Percentiles rank a stretch among this genome's conserved stretches.
Evolutionary conservation across 352 stramenopile species (phyloP).

Genomic region (Phytophthora aleatoria): DNA sequence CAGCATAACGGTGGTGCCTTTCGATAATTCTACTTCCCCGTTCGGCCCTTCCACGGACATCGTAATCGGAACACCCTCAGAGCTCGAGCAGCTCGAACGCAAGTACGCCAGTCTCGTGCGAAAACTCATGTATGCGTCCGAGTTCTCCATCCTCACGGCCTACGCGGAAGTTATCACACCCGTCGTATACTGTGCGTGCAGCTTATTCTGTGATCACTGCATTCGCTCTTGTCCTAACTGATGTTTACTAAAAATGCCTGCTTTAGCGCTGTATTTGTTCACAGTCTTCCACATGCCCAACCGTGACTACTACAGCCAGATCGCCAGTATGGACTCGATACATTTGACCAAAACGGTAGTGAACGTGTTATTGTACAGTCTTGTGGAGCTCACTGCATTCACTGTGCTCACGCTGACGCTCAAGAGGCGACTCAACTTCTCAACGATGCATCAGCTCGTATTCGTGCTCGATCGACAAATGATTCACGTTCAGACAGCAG

Average conservation of each 20-base stretch:
- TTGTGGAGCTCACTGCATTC: slow-evolving; percentile 11
- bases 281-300: slow-evolving; percentile 34
- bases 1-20: not conserved
- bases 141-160: slow-evolving; percentile 34
- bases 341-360: slow-evolving; percentile 14
- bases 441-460: slow-evolving; percentile 13
- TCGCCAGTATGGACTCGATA: slow-evolving; percentile 9
- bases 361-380: slow-evolving; percentile 15
- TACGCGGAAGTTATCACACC: slow-evolving; percentile 31
- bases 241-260: not conserved
- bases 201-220: not conserved
- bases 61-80: not conserved
- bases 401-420: slow-evolving; percentile 8
- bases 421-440: slow-evolving; percentile 14
- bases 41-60: not conserved
- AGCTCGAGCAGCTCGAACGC: slow-evolving; percentile 19
- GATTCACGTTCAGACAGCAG: slow-evolving; percentile 19
- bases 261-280: slow-evolving; percentile 28
- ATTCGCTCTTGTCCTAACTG: too few species aligned
- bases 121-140: slow-evolving; percentile 38
- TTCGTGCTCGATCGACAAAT: slow-evolving; percentile 24
- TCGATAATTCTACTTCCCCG: not conserved
- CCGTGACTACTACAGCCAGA: slow-evolving; percentile 35
- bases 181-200: slow-evolving; percentile 17
- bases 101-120: slow-evolving; percentile 14